Base-by-base conservation (phyloP, 2,329 filamentous ascomycete genomes). In the Eutypella sp. region DNA sequence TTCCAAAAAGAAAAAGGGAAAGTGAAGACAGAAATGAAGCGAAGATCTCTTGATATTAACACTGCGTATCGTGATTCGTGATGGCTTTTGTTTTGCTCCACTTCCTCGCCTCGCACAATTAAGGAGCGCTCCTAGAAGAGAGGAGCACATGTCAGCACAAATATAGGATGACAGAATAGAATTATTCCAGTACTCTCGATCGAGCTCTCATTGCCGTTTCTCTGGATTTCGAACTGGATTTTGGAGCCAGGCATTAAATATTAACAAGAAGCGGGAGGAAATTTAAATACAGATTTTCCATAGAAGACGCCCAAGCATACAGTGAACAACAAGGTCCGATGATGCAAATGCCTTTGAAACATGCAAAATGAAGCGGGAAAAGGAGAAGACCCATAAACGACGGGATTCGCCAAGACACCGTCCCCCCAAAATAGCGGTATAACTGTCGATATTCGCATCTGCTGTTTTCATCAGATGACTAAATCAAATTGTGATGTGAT, bases 401-500 rank as follows among this genome's bases (percentile, higher is more conserved):
- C n/a, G n/a, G n/a, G n/a, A 39, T 39, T 2, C 19, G 19, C 11
- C 36, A 22, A 24, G 11, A 15, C 19, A 19, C 7, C 36, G 11
- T 8, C 34, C 18, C 34, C 36, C 19, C 13, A 15, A 33, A 33
- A 22, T 39, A 39, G 15, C 4, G n/a, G 15, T 24, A 39, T 39
- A 13, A 15, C 36, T 13, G 19, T 22, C 7, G 23, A 39, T 22
- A 24, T 39, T n/a, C 36, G 29, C 16, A 23, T 20, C 7, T 8
- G 18, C 11, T 22, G 13, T 13, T 10, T 20, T n/a, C 36, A 11
- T 47, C 52, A 62, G 52, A 39, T 47, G 47, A 57, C 47, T 29
- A 63, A 48, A 51, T 61, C 55, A 46, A 63, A 61, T 52, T 56
- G 57, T n/a, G 46, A 39, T 38, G 54, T 48, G 18, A 56, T 41